phyloP scores from a whole-genome alignment of 495 filamentous ascomycete genomes.

The Aspergillus ellipticus region DNA sequence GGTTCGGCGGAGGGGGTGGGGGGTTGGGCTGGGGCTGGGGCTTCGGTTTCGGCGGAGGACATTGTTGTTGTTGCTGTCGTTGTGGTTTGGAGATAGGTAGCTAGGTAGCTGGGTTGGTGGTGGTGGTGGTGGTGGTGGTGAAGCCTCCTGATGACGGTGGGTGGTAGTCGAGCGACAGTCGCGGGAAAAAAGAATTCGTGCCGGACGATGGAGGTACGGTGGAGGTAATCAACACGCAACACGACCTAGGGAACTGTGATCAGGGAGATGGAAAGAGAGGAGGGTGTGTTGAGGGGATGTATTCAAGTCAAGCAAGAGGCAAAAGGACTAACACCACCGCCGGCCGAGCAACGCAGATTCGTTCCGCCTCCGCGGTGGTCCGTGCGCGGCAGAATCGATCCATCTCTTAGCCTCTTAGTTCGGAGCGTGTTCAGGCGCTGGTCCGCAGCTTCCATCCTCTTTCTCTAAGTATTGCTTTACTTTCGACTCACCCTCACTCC shows the following conservation, averaged over 20 bases:
- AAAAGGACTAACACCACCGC: not conserved
- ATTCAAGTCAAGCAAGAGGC: too few species aligned
- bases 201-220: not conserved
- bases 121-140: not conserved
- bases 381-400: conserved; percentile 17
- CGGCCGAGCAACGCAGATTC: not conserved
- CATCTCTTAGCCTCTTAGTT: too few species aligned
- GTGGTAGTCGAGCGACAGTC: not conserved
- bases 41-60: conserved; percentile 41
- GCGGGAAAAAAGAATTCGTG: not conserved
- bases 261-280: not conserved
- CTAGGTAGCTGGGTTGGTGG: not conserved
- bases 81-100: not conserved
- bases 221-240: not conserved
- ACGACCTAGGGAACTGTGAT: not conserved
- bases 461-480: not conserved
- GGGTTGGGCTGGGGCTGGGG: conserved; percentile 22
- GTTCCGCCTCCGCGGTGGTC: conserved; percentile 19
- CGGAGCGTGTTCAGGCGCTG: too few species aligned
- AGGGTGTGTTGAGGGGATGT: not conserved
- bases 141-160: not conserved
- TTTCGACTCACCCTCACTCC: not conserved
- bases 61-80: conserved; percentile 3
- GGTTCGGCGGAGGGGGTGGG: conserved; percentile 23
- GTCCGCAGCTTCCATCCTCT: not conserved